A percentile compares a stretch with the other conserved stretches of the same genome.
These are phyloP conservation scores for Leucocoprinus birnbaumii DNA, from an alignment of 768 basidiomycete species.

Conservation along the genomic window DNA sequence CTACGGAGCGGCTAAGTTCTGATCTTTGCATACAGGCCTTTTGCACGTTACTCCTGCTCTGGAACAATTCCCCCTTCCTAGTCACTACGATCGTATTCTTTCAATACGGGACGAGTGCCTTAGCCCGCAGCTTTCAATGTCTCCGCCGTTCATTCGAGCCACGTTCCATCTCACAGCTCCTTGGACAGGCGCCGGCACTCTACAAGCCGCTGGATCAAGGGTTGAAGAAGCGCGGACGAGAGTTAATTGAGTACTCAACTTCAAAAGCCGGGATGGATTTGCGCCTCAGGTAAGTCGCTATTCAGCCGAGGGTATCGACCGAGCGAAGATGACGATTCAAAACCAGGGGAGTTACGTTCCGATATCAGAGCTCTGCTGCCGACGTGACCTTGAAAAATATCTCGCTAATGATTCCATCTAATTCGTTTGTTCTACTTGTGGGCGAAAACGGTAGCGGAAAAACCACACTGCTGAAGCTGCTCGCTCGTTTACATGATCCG, in stretches of 20 bases:
- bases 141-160: conserved; percentile 3
- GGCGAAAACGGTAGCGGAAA: conserved; percentile 46
- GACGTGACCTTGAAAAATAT: conserved; percentile 24
- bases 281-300: conserved; percentile 18
- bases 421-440: conserved; percentile 41
- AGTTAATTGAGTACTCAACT: not conserved
- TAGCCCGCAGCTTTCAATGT: conserved; percentile 16
- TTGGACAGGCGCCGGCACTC: conserved; percentile 18
- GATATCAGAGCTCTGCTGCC: conserved; percentile 7
- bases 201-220: conserved; percentile 16
- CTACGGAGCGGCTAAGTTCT: not conserved
- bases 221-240: not conserved
- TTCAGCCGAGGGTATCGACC: no score
- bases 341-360: conserved; percentile 16
- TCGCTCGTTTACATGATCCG: conserved; percentile 30
- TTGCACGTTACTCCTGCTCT: conserved; percentile 19
- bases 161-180: conserved; percentile 7
- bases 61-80: conserved; percentile 23
- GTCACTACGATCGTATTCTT: conserved; percentile 30
- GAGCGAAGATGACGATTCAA: no score
- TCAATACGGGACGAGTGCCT: conserved; percentile 25
- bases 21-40: conserved; percentile 15
- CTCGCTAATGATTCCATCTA: conserved; percentile 36
- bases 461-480: conserved; percentile 38
- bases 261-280: conserved; percentile 22